Percentiles rank a stretch among this genome's conserved stretches.
phyloP scores from a whole-genome alignment of 2,329 filamentous ascomycete genomes.

The Xylaria sp. region DNA sequence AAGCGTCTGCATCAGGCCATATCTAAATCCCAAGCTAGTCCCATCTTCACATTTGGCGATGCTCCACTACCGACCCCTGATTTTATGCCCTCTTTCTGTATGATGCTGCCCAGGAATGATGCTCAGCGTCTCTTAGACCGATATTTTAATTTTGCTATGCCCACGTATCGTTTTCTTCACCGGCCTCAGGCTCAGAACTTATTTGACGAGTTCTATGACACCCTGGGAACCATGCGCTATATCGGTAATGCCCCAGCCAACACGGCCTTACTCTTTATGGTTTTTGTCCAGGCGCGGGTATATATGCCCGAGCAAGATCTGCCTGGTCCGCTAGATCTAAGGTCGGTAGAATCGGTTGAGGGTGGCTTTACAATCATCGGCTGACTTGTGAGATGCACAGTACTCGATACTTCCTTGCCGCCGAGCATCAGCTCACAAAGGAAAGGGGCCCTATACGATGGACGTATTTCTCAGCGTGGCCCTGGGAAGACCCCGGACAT shows the following conservation, averaged over 20 bases:
- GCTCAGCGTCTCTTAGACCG: slow-evolving; percentile 48
- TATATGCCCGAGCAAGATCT: slow-evolving; percentile 53
- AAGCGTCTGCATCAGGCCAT: slow-evolving; percentile 58
- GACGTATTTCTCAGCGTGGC: slow-evolving; percentile 18
- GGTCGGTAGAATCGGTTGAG: slow-evolving; percentile 16
- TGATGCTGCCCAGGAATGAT: slow-evolving; percentile 52
- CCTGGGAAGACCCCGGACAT: slow-evolving; percentile 24
- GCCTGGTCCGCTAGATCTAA: slow-evolving; percentile 42
- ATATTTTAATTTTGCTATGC: slow-evolving; percentile 58
- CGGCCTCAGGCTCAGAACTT: slow-evolving; percentile 55
- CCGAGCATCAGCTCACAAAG: slow-evolving; percentile 44
- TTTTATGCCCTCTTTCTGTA: slow-evolving; percentile 56
- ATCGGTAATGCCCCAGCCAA: slow-evolving; percentile 54
- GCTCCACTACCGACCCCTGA: slow-evolving; percentile 55
- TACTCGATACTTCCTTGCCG: slow-evolving; percentile 34
- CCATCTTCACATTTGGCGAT: slow-evolving; percentile 63
- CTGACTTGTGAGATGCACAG: slow-evolving; percentile 7
- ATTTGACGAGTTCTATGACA: slow-evolving; percentile 60
- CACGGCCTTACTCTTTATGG: slow-evolving; percentile 52
- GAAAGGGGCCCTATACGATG: slow-evolving; percentile 46
- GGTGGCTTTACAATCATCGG: neutral
- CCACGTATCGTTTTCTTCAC: slow-evolving; percentile 58
- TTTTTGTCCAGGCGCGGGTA: slow-evolving; percentile 62
- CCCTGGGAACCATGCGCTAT: slow-evolving; percentile 54
- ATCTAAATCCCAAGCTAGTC: slow-evolving; percentile 52